These are phyloP conservation scores for Bothriochloa decipiens DNA, from an alignment of 176 grass and related monocot species.

Conservation along the genomic window DNA sequence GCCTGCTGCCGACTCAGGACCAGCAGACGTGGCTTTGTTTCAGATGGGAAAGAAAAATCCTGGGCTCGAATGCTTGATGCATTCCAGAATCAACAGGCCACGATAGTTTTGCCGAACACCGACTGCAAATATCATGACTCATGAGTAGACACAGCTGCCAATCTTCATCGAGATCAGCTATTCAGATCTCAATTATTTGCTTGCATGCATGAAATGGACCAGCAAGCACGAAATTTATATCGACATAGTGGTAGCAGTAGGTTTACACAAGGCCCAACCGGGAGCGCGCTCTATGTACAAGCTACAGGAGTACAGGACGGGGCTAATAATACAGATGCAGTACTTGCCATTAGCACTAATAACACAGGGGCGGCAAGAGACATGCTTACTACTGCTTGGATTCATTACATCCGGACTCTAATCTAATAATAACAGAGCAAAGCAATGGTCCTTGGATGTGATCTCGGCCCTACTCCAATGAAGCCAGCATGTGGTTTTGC, in stretches of 20 bases:
- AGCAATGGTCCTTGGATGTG: constrained; percentile 35
- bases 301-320: constrained; percentile 35
- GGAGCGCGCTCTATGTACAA: constrained; percentile 28
- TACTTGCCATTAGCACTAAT: constrained; percentile 39
- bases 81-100: not conserved
- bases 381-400: constrained; percentile 33
- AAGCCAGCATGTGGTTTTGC: constrained; percentile 44
- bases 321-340: constrained; percentile 38
- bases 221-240: not conserved
- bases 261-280: constrained; percentile 28
- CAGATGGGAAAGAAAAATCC: not conserved
- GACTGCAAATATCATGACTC: not conserved
- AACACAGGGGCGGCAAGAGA: constrained; percentile 14
- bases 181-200: constrained; percentile 26
- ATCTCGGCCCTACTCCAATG: constrained; percentile 38
- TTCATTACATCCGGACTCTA: constrained; percentile 36
- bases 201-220: not conserved
- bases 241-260: not conserved
- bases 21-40: not conserved
- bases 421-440: not conserved
- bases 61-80: not conserved
- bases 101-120: not conserved
- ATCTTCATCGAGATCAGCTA: not conserved
- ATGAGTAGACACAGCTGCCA: not conserved
- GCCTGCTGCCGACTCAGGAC: not conserved